Base-by-base conservation (phyloP, 257 asterid genomes). In the Knoxia roxburghii region DNA sequence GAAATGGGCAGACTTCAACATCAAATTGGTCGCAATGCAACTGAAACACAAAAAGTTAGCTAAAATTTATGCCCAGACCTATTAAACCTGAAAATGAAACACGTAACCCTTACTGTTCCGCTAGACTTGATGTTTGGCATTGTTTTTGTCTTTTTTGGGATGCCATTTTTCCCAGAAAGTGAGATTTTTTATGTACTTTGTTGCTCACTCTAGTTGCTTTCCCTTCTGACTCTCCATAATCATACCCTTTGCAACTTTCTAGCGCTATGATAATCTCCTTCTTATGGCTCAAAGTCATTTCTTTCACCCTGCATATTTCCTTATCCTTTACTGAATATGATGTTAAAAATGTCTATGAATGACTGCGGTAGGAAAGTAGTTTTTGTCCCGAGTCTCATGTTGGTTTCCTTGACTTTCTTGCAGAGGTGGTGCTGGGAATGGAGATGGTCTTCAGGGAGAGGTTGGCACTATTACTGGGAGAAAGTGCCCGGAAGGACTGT, bases 401-500 rank as follows among this genome's bases (percentile, higher is more conserved):
- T 61, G 40, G 60, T 71, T 56, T 26, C 61, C 58, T 73, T 52
- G 46, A 51, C 78, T 72, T 58, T 76, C 63, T 71, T 32, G 78
- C 87, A 91, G 98, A 75, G 98, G 98, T 55, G 96, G 96, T 71
- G 62, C 82, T 46, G 98, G 98, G 67, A 81, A 83, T 74, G 91
- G 81, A 65, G 87, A 76, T 65, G 98, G 98, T 73, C 83, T 71
- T 79, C 75, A 21, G 7, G 98, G 98, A 68, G 96, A 87, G 77
- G 81, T 78, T 76, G 98, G 98, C 70, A 87, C 98, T 58, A 71
- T 91, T 73, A 91, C 95, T 1, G 98, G 98, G 69, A 89, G 85
- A 86, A 79, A 77, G 81, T 91, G 98, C 85, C 98, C 98, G 68
- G 80, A 81, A 83, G 98, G 98, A 79, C 81, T 91, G 79, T 87